These are phyloP conservation scores for Carex sylvatica DNA, from an alignment of 202 grass and related monocot species.

Conservation along the genomic window DNA sequence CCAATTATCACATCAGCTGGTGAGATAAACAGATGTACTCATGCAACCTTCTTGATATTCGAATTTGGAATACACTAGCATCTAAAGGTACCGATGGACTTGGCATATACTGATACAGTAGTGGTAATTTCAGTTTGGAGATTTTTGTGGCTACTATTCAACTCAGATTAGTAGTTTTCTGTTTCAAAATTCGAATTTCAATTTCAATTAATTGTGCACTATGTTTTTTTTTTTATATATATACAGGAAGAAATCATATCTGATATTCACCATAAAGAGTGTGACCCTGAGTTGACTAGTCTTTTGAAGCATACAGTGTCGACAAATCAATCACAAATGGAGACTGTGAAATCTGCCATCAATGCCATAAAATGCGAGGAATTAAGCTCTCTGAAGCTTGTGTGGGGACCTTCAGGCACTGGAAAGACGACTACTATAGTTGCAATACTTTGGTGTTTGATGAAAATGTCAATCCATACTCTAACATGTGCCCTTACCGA, in stretches of 20 bases:
- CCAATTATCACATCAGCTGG: conserved; percentile 14
- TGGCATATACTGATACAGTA: neutral
- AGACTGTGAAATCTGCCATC: conserved; percentile 47
- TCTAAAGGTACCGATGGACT: conserved; percentile 18
- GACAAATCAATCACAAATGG: conserved; percentile 53
- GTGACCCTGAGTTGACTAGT: conserved; percentile 16
- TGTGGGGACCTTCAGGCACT: conserved; percentile 80
- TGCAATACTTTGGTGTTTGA: conserved; percentile 48
- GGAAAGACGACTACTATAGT: conserved; percentile 65
- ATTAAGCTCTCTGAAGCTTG: conserved; percentile 48
- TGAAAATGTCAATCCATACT: conserved; percentile 46
- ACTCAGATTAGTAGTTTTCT: neutral
- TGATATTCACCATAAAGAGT: neutral
- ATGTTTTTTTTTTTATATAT: neutral
- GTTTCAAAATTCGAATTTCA: neutral
- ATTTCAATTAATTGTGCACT: neutral
- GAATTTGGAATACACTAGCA: conserved; percentile 51
- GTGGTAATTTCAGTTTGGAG: neutral
- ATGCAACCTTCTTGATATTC: conserved; percentile 53
- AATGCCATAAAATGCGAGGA: conserved; percentile 29
- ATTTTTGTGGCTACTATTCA: neutral
- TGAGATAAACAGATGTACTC: conserved; percentile 24
- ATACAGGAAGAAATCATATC: conserved; percentile 36
- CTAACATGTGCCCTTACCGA: conserved; percentile 72
- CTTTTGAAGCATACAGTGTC: conserved; percentile 19